These are phyloP conservation scores for Lodderomyces metapsilosis DNA, from an alignment of 1,139 yeast species.

Conservation along the genomic window DNA sequence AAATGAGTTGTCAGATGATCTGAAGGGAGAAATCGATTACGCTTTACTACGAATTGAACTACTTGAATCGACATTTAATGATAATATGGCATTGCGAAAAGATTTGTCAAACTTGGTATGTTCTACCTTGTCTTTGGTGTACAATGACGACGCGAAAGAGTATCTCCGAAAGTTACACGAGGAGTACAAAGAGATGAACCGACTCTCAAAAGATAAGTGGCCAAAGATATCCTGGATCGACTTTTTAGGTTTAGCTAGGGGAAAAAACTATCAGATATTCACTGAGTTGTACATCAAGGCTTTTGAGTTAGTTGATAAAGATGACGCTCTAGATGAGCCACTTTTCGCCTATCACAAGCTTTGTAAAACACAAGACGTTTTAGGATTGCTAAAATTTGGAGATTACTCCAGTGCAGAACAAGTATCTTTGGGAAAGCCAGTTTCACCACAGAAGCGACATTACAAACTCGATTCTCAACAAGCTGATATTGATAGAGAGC, in stretches of 20 bases:
- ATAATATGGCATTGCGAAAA: conserved; percentile 14
- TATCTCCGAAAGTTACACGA: conserved; percentile 27
- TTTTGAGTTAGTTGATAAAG: conserved; percentile 21
- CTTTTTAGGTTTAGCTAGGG: conserved; percentile 26
- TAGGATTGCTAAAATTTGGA: conserved; percentile 12
- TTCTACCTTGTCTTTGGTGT: conserved; percentile 13
- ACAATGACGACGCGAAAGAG: conserved; percentile 17
- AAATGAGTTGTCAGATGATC: conserved; percentile 25
- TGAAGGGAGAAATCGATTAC: conserved; percentile 25
- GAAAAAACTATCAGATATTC: conserved; percentile 15
- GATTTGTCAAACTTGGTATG: conserved; percentile 17
- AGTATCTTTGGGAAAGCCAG: conserved; percentile 23
- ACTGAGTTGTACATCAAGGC: conserved; percentile 32
- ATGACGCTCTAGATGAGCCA: not conserved
- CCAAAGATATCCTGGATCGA: conserved; percentile 42
- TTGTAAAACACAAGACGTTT: conserved; percentile 5
- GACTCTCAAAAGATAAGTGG: conserved; percentile 30
- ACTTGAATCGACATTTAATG: conserved; percentile 28
- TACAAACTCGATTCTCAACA: conserved; percentile 14
- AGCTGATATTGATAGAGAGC: not conserved
- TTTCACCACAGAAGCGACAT: conserved; percentile 21
- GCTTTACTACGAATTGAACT: conserved; percentile 34
- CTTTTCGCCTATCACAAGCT: conserved; percentile 13
- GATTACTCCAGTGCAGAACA: conserved; percentile 40
- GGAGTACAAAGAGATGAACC: conserved; percentile 31